Evolutionary conservation across 2,329 filamentous ascomycete species (phyloP), one percentile per base, ranked within the genome.

Genomic region (Alternaria burnsii): DNA sequence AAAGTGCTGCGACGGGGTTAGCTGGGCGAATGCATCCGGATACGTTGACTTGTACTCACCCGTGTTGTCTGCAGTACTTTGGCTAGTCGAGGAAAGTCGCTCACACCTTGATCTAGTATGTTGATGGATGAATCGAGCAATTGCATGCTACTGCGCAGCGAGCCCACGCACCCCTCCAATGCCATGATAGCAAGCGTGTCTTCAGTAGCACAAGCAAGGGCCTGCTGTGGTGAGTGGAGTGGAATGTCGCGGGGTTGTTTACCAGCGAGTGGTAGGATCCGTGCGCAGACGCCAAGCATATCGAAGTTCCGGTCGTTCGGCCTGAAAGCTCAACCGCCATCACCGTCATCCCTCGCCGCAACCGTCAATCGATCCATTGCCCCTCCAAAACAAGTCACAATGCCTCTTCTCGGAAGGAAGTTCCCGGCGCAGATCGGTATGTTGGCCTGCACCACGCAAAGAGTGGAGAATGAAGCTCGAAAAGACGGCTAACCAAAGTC

Each of bases 1-100:
- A 80, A 97, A 97, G 81, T 97, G 94, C 90, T 96, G 70, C 57
- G 22, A 22, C 8, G 36, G 18, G 20, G 30, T 62, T 22, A 46
- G 28, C 20, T 18, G 32, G 58, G 32, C 50, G 11, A 41, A 59
- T 5, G 56, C 32, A 6, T 2, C 2, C 4, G n/a, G 18, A 1
- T 22, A 14, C 12, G 24, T 20, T 10, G 10, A 46, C 8, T 20
- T 36, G 5, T 41, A 66, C 82, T 50, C 82, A 89, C 87, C 66
- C 87, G 74, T 55, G 86, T 88, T 6, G 87, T 88, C 69, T 88
- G 86, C 1, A 90, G 81, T 55, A 89, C 87, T 76, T 87, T 88
- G 61, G 81, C 81, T 18, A 90, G 76, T 43, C 88, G 84, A 52
- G 87, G 87, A 67, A 89, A 88, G 77, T 90, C 88, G 73, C 82